Evolutionary conservation across 2,329 filamentous ascomycete species (phyloP), one percentile per base, ranked within the genome.

Genomic region (Colletotrichum sp.): DNA sequence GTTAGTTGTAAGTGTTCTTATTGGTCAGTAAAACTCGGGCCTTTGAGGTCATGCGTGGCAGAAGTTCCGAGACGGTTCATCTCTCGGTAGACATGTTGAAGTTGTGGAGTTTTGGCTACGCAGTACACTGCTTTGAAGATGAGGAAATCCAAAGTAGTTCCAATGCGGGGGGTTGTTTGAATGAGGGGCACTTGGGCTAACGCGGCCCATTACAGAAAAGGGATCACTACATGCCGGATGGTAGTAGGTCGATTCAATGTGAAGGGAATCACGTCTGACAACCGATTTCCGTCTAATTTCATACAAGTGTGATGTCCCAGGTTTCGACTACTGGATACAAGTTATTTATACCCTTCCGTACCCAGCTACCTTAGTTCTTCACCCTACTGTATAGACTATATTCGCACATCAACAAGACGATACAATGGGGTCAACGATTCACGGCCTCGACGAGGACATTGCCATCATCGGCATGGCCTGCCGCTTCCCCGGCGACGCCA

Each of bases 391-490:
- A 59, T 59, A n/a, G 21, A 34, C 24, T 1, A 59, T 15, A 59
- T 59, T 59, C 55, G 0, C 29, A 59, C 29, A 59, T 59, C 55
- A 29, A 59, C 18, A 34, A 59, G 24, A 59, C 55, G 55, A 21
- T 29, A 21, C 31, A 59, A 59, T 59, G 55, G 55, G 64, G 21
- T 66, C 64, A 12, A 43, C n/a, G 6, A 21, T 66, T 38, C 21
- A 24, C 12, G 51, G 51, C 21, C 33, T 66, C 33, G 21, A 67
- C 27, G 54, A 59, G 43, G 54, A 58, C 33, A 81, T 87, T 27
- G 86, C 86, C 36, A 80, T 88, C 27, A 78, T 88, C 18, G 85
- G 85, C 33, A 79, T 83, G 12, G 84, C 80, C 5, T 87, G 85
- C 76, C 82, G 86, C 3, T 83, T 87, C 3, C 84, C 86, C 0